A percentile compares a stretch with the other conserved stretches of the same genome.
Evolutionary conservation across 306 rosid species (phyloP).

Genomic region (Biancaea sappan): DNA sequence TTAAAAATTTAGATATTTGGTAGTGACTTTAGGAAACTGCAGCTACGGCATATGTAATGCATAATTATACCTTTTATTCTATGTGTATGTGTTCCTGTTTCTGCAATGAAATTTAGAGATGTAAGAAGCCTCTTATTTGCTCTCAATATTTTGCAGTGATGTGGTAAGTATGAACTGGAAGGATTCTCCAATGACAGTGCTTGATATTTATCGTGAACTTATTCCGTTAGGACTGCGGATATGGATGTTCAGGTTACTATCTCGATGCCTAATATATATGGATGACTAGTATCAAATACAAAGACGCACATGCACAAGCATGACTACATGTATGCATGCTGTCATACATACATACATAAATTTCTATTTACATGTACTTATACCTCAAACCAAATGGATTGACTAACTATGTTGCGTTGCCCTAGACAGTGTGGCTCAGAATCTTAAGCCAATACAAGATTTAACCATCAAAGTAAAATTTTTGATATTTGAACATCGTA

Average conservation of each 20-base stretch:
- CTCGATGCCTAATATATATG: background rate
- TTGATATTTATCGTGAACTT: slow-evolving; percentile 68
- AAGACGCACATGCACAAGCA: background rate
- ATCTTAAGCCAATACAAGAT: background rate
- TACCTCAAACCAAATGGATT: background rate
- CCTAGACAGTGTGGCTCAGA: background rate
- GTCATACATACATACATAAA: background rate
- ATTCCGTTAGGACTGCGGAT: slow-evolving; percentile 67
- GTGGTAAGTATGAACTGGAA: slow-evolving; percentile 49
- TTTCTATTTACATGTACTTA: background rate
- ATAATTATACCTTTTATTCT: background rate
- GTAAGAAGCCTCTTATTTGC: slow-evolving; percentile 13
- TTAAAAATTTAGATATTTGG: too few relatives aligned
- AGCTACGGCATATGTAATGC: background rate
- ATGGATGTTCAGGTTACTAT: slow-evolving; percentile 87
- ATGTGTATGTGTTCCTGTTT: background rate
- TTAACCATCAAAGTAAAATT: background rate
- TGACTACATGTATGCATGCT: background rate
- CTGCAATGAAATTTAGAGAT: background rate
- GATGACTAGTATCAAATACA: background rate
- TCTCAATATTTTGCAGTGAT: slow-evolving; percentile 46
- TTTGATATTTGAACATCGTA: background rate
- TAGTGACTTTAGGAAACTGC: background rate
- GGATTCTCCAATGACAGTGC: slow-evolving; percentile 81
- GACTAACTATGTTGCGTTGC: background rate